A percentile compares a stretch with the other conserved stretches of the same genome.
phyloP scores from a whole-genome alignment of 768 basidiomycete genomes.

The Calvatia gigantea region DNA sequence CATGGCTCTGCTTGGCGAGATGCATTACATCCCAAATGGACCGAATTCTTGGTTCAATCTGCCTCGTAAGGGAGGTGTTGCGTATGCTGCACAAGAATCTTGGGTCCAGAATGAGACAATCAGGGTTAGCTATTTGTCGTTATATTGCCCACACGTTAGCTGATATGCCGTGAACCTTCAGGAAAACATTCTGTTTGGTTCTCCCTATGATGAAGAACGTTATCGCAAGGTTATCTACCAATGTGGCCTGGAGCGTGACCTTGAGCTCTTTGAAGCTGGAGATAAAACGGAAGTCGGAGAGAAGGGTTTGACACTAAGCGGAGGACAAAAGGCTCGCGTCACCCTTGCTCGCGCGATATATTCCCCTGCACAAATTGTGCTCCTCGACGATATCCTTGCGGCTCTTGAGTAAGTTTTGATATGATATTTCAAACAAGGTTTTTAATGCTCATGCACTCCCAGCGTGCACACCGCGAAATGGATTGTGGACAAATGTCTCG shows the following conservation, averaged over 20 bases:
- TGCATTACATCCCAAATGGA: slow-evolving; percentile 54
- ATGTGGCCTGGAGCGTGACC: slow-evolving; percentile 69
- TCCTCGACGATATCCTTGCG: slow-evolving; percentile 72
- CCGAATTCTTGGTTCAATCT: slow-evolving; percentile 66
- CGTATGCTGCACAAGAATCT: slow-evolving; percentile 81
- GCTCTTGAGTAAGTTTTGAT: too few relatives aligned
- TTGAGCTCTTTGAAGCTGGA: slow-evolving; percentile 65
- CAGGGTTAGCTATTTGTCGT: too few relatives aligned
- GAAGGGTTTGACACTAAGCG: slow-evolving; percentile 58
- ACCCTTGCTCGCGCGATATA: slow-evolving; percentile 45
- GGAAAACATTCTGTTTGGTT: slow-evolving; percentile 83
- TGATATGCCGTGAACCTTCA: too few relatives aligned
- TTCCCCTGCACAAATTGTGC: slow-evolving; percentile 52
- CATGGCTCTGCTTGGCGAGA: slow-evolving; percentile 61
- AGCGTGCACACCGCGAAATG: slow-evolving; percentile 67
- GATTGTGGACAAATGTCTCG: slow-evolving; percentile 77
- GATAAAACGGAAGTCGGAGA: slow-evolving; percentile 72
- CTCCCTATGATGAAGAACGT: slow-evolving; percentile 68
- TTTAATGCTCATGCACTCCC: slow-evolving; percentile 16
- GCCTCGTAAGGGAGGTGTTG: slow-evolving; percentile 64
- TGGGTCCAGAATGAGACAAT: slow-evolving; percentile 86
- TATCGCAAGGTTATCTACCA: slow-evolving; percentile 57
- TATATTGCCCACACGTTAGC: too few relatives aligned
- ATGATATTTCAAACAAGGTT: too few relatives aligned
- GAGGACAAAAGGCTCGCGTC: slow-evolving; percentile 41